Evolutionary conservation across 1,284 basidiomycete genomes (phyloP).

Genomic region (Clitocybe nebularis): DNA sequence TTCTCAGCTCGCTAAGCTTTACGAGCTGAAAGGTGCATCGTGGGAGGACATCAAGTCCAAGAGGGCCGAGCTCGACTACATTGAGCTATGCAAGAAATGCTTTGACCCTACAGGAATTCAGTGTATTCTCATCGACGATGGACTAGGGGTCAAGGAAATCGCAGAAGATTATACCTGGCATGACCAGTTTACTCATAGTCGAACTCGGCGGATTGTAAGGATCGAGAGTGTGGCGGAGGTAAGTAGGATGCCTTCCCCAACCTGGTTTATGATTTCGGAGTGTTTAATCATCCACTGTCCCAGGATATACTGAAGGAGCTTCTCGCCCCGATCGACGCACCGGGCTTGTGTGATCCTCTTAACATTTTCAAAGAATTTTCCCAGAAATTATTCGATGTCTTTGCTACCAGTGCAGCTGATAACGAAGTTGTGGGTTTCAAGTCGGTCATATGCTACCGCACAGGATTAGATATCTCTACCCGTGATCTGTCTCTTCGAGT

Average conservation of each 20-base stretch:
- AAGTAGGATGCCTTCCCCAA: constrained; percentile 11
- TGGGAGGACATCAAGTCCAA: constrained; percentile 58
- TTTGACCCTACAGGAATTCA: constrained; percentile 55
- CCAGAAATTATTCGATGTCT: constrained; percentile 25
- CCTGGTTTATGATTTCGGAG: not conserved
- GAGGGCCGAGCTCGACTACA: constrained; percentile 43
- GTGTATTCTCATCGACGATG: constrained; percentile 69
- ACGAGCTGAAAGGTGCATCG: constrained; percentile 35
- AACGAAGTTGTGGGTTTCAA: constrained; percentile 66
- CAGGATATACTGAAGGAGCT: constrained; percentile 24
- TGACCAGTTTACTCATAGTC: constrained; percentile 47
- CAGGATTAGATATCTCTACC: constrained; percentile 53
- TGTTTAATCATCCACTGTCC: not conserved
- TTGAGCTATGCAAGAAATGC: constrained; percentile 49
- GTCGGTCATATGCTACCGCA: constrained; percentile 71
- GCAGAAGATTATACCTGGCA: constrained; percentile 58
- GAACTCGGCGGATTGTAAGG: constrained; percentile 58
- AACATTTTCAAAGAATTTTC: constrained; percentile 31
- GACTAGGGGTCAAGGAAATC: constrained; percentile 46
- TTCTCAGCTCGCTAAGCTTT: constrained; percentile 47
- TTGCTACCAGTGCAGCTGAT: constrained; percentile 36
- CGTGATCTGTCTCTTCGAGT: constrained; percentile 10
- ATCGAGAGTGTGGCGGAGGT: constrained; percentile 70
- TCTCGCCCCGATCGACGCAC: constrained; percentile 12
- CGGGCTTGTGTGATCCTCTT: constrained; percentile 18